Conservation (phyloP, 2,329 filamentous ascomycete genomes). For the Penicillium sp. region DNA sequence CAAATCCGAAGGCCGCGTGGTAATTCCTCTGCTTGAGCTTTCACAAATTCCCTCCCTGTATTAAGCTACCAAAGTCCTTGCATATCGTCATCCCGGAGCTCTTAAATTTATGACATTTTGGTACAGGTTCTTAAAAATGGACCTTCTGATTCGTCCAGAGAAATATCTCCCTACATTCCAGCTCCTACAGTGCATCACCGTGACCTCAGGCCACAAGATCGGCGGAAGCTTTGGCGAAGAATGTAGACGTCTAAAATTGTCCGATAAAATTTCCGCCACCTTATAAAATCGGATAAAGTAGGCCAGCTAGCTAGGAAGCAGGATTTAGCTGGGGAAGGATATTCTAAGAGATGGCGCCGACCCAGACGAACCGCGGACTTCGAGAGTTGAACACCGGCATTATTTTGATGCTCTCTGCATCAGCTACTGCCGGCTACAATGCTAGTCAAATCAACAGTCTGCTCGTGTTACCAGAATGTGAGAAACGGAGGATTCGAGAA, state of each 20-base stretch:
- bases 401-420: constrained; percentile 27
- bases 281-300: constrained; percentile 2
- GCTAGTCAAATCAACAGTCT: constrained; percentile 31
- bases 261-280: constrained; percentile 12
- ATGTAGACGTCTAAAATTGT: constrained; percentile 11
- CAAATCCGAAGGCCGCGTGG: constrained; percentile 1
- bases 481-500: constrained; percentile 16
- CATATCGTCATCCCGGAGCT: constrained; percentile 6
- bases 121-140: neutral
- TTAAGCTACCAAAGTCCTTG: constrained; percentile 1
- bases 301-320: constrained; percentile 1
- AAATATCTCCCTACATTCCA: constrained; percentile 20
- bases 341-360: constrained; percentile 7
- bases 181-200: neutral
- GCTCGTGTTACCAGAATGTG: constrained; percentile 28
- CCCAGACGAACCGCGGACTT: constrained; percentile 13
- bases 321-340: neutral
- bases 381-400: constrained; percentile 27
- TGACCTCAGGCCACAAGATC: constrained; percentile 11
- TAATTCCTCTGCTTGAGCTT: constrained; percentile 2
- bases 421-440: constrained; percentile 30
- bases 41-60: constrained; percentile 3
- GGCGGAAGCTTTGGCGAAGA: constrained; percentile 3
- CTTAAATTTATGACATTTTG: neutral
- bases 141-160: constrained; percentile 11